Evolutionary conservation across 192 early-diverging fungal species (phyloP), one percentile per base, ranked within the genome.

Genomic region (Radiomyces spectabilis): DNA sequence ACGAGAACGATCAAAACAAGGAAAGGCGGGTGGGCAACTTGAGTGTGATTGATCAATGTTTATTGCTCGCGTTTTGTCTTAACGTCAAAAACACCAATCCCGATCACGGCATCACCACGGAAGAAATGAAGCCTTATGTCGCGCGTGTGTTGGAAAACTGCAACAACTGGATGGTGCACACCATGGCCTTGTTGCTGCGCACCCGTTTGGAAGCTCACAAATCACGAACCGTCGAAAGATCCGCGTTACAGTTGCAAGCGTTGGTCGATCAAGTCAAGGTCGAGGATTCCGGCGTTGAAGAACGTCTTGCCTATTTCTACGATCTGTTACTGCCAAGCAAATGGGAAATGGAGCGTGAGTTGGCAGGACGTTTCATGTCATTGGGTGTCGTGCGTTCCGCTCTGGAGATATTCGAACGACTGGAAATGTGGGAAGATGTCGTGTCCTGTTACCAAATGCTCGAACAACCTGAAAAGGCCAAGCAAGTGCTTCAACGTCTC

Each of bases 161-260:
- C 44, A 92, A 91, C 74, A 99, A 99, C 74, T 99, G 95, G 95
- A 92, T 89, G 66, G 89, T 99, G 13, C 85, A 96, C 74, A 94
- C 97, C 24, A 94, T 96, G 92, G 95, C 78, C 6, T 71, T 99
- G 19, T 68, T 99, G 40, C 68, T 95, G 39, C 83, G 95, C 7
- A 91, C 92, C 12, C 88, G 95, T 26, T 81, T 99, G 31, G 97
- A 99, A 70, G 61, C 85, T 18, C 60, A 81, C 30, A 88, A 90
- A 53, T 78, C 85, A 15, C 79, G 95, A 32, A 99, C 94, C 0
- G 89, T 90, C 0, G 91, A 97, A 67, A 87, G 97, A 33, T 75
- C 89, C 7, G 82, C 77, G 1, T 69, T 99, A 47, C 97, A 99
- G 68, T 69, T 99, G 22, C 94, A 99, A 71, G 88, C 92, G 5